Conservation (phyloP, 208 protist genomes). For the Crithidia sp. region DNA sequence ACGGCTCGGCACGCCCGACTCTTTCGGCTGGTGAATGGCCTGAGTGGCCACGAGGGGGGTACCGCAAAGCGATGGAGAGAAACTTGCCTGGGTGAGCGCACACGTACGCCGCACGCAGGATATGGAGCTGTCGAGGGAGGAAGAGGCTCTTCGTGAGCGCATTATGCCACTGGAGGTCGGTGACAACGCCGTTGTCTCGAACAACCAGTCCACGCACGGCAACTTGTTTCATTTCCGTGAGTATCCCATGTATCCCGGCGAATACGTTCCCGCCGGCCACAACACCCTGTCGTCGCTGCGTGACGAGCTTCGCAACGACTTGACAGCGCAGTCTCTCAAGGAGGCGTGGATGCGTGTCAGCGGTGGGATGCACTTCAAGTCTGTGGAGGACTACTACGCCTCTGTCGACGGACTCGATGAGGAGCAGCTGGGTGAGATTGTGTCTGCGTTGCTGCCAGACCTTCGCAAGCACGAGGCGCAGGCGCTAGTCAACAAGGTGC, state of each 20-base stretch:
- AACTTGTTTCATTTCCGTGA: conserved; percentile 92
- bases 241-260: conserved; percentile 92
- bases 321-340: conserved; percentile 88
- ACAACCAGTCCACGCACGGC: conserved; percentile 77
- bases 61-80: conserved; percentile 77
- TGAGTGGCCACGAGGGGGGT: conserved; percentile 38
- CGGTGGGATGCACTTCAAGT: conserved; percentile 78
- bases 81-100: conserved; percentile 82
- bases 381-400: conserved; percentile 86
- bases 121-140: conserved; percentile 69
- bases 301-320: conserved; percentile 79
- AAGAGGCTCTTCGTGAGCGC: conserved; percentile 70
- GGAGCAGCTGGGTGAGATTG: conserved; percentile 86
- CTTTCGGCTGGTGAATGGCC: conserved; percentile 61
- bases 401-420: conserved; percentile 85
- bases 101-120: conserved; percentile 77
- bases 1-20: conserved; percentile 91
- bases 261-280: conserved; percentile 89
- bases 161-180: conserved; percentile 73
- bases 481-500: conserved; percentile 76
- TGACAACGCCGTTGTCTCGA: conserved; percentile 63
- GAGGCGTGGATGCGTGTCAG: conserved; percentile 91
- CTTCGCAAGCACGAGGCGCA: conserved; percentile 71
- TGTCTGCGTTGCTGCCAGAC: conserved; percentile 80
- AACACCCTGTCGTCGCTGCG: conserved; percentile 86